These are phyloP conservation scores for Puccinellia tenuiflora DNA, from an alignment of 176 grass and related monocot genomes.

Conservation along the genomic window DNA sequence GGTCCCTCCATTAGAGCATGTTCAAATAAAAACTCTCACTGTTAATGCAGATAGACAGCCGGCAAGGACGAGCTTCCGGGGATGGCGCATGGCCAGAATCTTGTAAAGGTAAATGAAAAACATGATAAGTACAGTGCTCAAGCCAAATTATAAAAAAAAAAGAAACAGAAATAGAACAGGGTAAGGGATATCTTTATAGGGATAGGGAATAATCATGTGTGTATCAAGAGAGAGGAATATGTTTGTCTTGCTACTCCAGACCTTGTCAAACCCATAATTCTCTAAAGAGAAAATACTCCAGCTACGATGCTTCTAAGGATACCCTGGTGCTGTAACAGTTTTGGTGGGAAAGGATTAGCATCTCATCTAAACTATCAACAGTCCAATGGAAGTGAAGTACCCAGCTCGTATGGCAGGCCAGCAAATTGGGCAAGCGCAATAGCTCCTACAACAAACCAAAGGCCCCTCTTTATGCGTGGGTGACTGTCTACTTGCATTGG, in stretches of 20 bases:
- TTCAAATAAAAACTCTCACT: slow-evolving; percentile 47
- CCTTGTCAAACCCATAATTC: not conserved
- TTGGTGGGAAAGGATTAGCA: not conserved
- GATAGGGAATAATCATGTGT: slow-evolving; percentile 8
- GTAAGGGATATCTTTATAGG: not conserved
- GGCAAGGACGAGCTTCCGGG: slow-evolving; percentile 73
- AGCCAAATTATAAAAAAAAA: not conserved
- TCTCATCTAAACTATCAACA: slow-evolving; percentile 5
- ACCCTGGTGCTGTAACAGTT: not conserved
- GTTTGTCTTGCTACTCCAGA: slow-evolving; percentile 21
- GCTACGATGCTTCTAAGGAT: not conserved
- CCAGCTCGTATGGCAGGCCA: not conserved
- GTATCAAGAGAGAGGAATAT: not conserved
- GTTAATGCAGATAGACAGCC: slow-evolving; percentile 65
- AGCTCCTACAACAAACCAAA: slow-evolving; percentile 25
- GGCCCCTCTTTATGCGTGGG: not conserved
- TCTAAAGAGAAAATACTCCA: slow-evolving; percentile 1
- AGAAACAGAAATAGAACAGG: not conserved
- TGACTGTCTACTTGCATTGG: not conserved
- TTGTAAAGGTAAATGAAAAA: slow-evolving; percentile 40
- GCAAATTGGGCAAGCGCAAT: not conserved
- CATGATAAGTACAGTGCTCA: slow-evolving; percentile 8
- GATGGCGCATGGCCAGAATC: slow-evolving; percentile 96
- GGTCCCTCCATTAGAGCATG: not conserved
- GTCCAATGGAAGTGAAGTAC: not conserved